Percentiles rank a stretch among this genome's conserved stretches.
These are phyloP conservation scores for Acacia crassicarpa DNA, from an alignment of 306 rosid species.

Conservation along the genomic window DNA sequence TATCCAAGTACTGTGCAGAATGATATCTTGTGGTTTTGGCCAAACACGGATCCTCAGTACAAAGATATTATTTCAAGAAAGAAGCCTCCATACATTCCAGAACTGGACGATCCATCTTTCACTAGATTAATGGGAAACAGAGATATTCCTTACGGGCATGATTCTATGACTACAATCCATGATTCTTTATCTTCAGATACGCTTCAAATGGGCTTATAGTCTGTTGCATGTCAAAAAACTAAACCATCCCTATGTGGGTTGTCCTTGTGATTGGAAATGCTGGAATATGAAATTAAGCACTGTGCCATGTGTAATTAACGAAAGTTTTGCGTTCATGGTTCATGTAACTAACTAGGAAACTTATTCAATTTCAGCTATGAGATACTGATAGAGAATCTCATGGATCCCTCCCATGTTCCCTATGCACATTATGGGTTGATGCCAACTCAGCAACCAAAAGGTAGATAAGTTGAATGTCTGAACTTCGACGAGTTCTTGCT, in stretches of 20 bases:
- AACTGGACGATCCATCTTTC: constrained; percentile 74
- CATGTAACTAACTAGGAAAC: constrained; percentile 16
- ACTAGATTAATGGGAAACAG: constrained; percentile 60
- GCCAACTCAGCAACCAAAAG: constrained; percentile 50
- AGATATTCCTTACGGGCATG: constrained; percentile 83
- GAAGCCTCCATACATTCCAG: constrained; percentile 67
- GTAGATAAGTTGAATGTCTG: constrained; percentile 36
- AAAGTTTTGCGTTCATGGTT: background rate
- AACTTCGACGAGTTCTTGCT: constrained; percentile 3
- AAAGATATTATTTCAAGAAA: constrained; percentile 60
- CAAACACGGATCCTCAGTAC: constrained; percentile 74
- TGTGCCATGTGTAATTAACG: background rate
- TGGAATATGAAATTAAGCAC: constrained; percentile 11
- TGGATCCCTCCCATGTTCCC: constrained; percentile 94
- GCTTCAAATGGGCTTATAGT: background rate
- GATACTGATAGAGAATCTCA: constrained; percentile 83
- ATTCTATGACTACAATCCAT: constrained; percentile 22
- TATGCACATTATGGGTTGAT: constrained; percentile 79
- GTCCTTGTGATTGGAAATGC: constrained; percentile 13
- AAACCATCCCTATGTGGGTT: background rate
- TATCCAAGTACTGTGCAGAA: constrained; percentile 82
- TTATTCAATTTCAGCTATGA: constrained; percentile 71
- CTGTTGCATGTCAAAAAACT: background rate
- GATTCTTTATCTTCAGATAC: background rate
- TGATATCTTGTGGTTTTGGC: constrained; percentile 90